Evolutionary conservation across 208 protist species (phyloP), one percentile per base, ranked within the genome.

Genomic region (Leishmania aethiopica): DNA sequence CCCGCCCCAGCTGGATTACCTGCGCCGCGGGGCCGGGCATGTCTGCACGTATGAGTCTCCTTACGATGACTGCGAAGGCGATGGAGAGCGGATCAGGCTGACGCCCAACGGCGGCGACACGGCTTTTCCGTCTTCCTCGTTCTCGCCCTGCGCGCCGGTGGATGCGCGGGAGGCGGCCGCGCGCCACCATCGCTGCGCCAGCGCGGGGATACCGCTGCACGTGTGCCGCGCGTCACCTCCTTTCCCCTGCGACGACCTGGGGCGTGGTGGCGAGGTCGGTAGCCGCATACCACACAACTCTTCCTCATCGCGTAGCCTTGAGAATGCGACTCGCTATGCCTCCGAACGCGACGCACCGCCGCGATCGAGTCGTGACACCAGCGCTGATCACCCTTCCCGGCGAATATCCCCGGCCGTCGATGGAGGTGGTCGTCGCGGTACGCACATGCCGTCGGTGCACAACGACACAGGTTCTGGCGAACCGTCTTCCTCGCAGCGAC

Each of bases 21-120:
- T 86, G 42, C 83, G 60, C 28, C 59, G 83, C 22, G 74, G 83
- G 17, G 69, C 64, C n/a, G 78, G 77, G 13, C 49, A 67, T 10
- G 51, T 37, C 28, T 69, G 75, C 75, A 19, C 53, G 35, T 57
- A 59, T 47, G 28, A 37, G 17, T 67, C 32, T 32, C 55, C 37
- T 13, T 42, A 45, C 73, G 47, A 62, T 32, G 55, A 10, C 25
- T 35, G 22, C 51, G 32, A 13, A 78, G 71, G 47, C 25, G 53
- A 37, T 13, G 53, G n/a, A n/a, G 73, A 47, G n/a, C 11, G 8
- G 73, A 28, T 51, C 10, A 3, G 73, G 17, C 3, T 35, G 73
- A 51, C 53, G 35, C 7, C 3, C 25, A 51, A 47, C 73, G 35
- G 19, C 73, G 47, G 70, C 11, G 70, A 35, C 28, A 40, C 45